Evolutionary conservation across 2,329 filamentous ascomycete species (phyloP).

Genomic region (Cercospora zeae-maydis): DNA sequence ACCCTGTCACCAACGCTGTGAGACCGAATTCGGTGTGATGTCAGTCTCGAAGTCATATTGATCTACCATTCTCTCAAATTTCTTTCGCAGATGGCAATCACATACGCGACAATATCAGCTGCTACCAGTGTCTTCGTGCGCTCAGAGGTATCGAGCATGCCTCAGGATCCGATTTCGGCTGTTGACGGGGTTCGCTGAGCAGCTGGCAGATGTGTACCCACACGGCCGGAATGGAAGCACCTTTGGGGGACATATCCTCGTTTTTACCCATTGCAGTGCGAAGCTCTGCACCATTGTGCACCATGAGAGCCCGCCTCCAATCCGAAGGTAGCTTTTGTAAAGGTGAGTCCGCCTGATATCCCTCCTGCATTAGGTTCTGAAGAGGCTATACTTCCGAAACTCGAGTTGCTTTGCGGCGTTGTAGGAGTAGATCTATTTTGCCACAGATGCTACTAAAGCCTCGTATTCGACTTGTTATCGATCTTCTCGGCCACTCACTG

Average conservation of each 20-base stretch:
- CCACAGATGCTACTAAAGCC: neutral
- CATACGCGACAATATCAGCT: no score
- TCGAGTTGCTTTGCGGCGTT: neutral
- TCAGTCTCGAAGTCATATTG: neutral
- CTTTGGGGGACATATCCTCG: no score
- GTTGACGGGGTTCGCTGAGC: no score
- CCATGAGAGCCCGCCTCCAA: neutral
- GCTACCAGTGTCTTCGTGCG: no score
- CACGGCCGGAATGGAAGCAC: no score
- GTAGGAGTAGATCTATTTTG: neutral
- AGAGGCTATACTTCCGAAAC: neutral
- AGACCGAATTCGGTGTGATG: neutral
- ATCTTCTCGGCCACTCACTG: neutral
- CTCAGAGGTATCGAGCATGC: no score
- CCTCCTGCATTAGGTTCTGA: neutral
- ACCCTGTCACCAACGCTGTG: no score
- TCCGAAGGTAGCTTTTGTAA: neutral
- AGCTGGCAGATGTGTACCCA: no score
- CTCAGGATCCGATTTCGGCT: no score
- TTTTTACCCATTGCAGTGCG: no score
- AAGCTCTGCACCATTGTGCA: no score
- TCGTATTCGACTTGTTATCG: neutral
- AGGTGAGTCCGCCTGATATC: neutral
- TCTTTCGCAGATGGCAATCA: no score
- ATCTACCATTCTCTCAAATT: neutral